Percentiles rank a stretch among this genome's conserved stretches.
phyloP scores from a whole-genome alignment of 1,284 basidiomycete species.

The Anthracocystis panici-leucophaei region DNA sequence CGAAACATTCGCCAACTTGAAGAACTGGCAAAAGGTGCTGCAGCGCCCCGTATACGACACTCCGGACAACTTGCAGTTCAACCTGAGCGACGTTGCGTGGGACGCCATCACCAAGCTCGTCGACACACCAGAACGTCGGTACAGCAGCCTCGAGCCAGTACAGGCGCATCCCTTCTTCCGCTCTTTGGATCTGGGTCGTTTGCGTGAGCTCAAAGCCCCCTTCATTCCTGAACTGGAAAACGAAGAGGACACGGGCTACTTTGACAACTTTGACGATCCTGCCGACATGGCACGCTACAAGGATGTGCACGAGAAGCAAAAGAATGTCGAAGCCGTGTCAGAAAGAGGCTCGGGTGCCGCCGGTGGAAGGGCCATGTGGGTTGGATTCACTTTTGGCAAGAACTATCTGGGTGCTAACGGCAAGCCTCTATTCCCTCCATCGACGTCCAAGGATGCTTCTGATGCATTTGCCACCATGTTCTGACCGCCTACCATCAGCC shows the following conservation, averaged over 20 bases:
- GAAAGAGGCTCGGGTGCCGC: constrained; percentile 74
- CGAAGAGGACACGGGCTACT: constrained; percentile 94
- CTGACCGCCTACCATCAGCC: constrained; percentile 12
- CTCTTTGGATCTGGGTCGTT: constrained; percentile 79
- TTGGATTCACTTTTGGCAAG: constrained; percentile 89
- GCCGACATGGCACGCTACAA: constrained; percentile 94
- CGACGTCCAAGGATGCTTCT: constrained; percentile 38
- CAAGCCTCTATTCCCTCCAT: constrained; percentile 25
- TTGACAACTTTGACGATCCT: constrained; percentile 90
- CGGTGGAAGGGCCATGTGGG: constrained; percentile 85
- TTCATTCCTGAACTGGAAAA: constrained; percentile 96
- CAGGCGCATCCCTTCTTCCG: constrained; percentile 87
- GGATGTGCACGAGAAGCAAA: constrained; percentile 97
- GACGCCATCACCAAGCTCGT: constrained; percentile 89
- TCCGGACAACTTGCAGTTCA: constrained; percentile 96
- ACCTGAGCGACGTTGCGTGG: constrained; percentile 93
- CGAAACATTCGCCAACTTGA: constrained; percentile 99
- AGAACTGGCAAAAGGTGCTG: constrained; percentile 93
- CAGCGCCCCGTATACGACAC: constrained; percentile 93
- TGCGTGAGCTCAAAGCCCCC: constrained; percentile 85
- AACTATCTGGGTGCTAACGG: constrained; percentile 58
- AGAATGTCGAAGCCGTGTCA: constrained; percentile 86
- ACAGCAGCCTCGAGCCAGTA: constrained; percentile 80
- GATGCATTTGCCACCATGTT: constrained; percentile 65
- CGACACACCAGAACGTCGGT: constrained; percentile 82